A percentile compares a stretch with the other conserved stretches of the same genome.
Conservation (phyloP, 805 yeast genomes). For the Lachancea lanzarotensis region DNA sequence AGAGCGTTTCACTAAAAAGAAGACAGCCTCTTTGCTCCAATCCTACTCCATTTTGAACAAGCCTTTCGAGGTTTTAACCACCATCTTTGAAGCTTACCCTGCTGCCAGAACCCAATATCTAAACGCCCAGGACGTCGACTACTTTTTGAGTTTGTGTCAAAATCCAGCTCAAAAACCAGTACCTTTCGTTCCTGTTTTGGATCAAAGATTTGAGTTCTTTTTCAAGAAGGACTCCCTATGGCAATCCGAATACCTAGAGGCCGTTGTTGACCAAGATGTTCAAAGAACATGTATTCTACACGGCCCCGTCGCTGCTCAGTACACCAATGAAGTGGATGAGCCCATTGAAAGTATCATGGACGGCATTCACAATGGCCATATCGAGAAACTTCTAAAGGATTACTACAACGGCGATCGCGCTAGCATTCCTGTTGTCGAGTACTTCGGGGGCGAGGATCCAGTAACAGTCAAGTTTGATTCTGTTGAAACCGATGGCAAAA, state of each 20-base stretch:
- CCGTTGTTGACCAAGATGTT: conserved; percentile 93
- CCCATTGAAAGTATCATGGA: conserved; percentile 91
- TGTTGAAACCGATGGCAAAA: conserved; percentile 30
- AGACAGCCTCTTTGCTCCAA: conserved; percentile 66
- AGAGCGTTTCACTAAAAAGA: conserved; percentile 74
- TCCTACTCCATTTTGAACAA: conserved; percentile 58
- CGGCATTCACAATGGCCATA: conserved; percentile 84
- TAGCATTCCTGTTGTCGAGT: conserved; percentile 80
- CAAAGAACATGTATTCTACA: conserved; percentile 98
- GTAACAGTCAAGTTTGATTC: conserved; percentile 32
- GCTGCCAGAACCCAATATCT: conserved; percentile 73
- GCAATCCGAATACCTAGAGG: conserved; percentile 97
- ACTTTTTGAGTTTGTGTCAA: conserved; percentile 75
- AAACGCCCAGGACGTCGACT: conserved; percentile 93
- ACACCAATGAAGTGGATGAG: conserved; percentile 77
- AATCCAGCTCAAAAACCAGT: conserved; percentile 92
- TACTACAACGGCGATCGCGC: conserved; percentile 65
- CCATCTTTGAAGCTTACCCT: conserved; percentile 63
- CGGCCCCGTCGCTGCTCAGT: conserved; percentile 98
- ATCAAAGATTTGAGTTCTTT: conserved; percentile 89
- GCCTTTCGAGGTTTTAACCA: conserved; percentile 56
- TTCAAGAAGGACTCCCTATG: conserved; percentile 98
- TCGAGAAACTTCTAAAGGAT: conserved; percentile 58
- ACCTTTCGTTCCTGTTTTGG: conserved; percentile 93
- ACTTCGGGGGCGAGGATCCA: conserved; percentile 67